These are phyloP conservation scores for Cornus controversa DNA, from an alignment of 148 eudicot genomes.

Conservation along the genomic window DNA sequence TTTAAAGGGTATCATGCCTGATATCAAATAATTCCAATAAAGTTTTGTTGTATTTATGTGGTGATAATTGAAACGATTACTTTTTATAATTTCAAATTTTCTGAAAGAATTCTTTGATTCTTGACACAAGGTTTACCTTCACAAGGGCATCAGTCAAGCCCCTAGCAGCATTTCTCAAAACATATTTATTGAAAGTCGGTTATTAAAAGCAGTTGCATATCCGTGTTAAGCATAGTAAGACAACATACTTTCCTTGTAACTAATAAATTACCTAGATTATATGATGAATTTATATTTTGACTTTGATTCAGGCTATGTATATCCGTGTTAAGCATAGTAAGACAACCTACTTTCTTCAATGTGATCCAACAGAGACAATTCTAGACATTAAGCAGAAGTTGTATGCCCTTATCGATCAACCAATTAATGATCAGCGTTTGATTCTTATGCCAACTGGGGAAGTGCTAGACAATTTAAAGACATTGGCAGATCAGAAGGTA, in stretches of 20 bases:
- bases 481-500: conserved; percentile 96
- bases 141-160: neutral
- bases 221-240: no score
- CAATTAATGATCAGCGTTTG: conserved; percentile 69
- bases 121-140: neutral
- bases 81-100: neutral
- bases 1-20: no score
- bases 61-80: neutral
- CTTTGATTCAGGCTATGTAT: conserved; percentile 75
- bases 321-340: conserved; percentile 87
- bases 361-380: conserved; percentile 79
- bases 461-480: conserved; percentile 78
- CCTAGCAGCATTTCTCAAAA: neutral
- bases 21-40: no score
- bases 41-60: neutral
- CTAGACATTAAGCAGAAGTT: conserved; percentile 78
- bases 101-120: neutral
- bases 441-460: conserved; percentile 57
- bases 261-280: neutral
- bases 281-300: conserved; percentile 2
- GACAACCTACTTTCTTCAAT: conserved; percentile 90
- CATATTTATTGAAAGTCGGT: neutral
- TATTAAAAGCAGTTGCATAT: neutral
- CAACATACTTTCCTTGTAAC: neutral
- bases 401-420: conserved; percentile 69